Evolutionary conservation across 2,329 filamentous ascomycete genomes (phyloP).

Genomic region (Samsoniella hepiali): DNA sequence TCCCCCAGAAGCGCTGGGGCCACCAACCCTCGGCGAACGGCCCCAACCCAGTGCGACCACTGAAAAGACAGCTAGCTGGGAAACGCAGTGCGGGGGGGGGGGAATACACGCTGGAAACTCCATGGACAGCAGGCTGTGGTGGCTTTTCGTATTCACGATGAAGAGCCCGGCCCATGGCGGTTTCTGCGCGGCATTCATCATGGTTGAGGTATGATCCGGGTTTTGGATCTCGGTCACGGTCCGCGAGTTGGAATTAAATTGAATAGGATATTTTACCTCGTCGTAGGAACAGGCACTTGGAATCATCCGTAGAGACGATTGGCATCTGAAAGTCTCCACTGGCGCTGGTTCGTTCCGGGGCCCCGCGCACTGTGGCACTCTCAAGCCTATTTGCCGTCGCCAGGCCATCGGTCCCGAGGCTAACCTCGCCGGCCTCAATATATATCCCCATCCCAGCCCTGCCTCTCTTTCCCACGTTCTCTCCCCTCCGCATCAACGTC

Average conservation of each 20-base stretch:
- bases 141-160: neutral
- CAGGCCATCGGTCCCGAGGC: conserved; percentile 11
- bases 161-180: neutral
- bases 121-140: neutral
- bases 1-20: neutral
- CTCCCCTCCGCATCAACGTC: neutral
- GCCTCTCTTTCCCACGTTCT: neutral
- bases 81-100: conserved; percentile 10
- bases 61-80: neutral
- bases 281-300: no score
- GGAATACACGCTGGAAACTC: neutral
- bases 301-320: neutral
- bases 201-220: no score
- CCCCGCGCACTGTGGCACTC: neutral
- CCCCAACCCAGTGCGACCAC: conserved; percentile 2
- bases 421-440: conserved; percentile 6
- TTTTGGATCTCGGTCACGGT: no score
- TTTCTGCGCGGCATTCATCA: neutral
- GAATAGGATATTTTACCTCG: no score
- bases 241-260: no score
- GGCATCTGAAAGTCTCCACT: conserved; percentile 17
- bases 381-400: neutral
- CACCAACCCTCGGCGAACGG: conserved; percentile 1
- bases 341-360: conserved; percentile 4
- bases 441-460: conserved; percentile 13